phyloP scores from a whole-genome alignment of 306 rosid species.

The Citrullus colocynthis region DNA sequence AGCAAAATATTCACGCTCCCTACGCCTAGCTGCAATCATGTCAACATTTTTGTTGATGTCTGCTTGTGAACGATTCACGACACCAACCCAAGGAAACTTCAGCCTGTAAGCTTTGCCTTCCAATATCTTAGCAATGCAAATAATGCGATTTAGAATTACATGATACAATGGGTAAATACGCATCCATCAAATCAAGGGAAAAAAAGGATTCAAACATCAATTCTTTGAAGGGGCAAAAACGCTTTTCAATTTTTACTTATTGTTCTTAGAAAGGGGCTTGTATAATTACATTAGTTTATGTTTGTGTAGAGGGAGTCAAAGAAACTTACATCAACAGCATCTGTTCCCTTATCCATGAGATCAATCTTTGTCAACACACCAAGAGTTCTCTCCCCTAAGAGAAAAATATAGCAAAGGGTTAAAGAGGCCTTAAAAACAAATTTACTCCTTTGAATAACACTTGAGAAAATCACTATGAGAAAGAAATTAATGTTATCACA shows the following conservation, averaged over 20 bases:
- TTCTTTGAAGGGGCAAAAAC: not conserved
- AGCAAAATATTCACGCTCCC: slow-evolving; percentile 73
- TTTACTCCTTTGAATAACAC: not conserved
- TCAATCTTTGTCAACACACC: slow-evolving; percentile 97
- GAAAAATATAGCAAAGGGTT: not conserved
- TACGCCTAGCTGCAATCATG: slow-evolving; percentile 95
- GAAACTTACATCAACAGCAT: slow-evolving; percentile 81
- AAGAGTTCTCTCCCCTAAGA: slow-evolving; percentile 82
- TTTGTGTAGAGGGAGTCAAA: not conserved
- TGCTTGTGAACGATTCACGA: slow-evolving; percentile 80
- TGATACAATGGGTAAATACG: not conserved
- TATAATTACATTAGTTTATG: not conserved
- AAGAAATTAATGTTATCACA: not conserved
- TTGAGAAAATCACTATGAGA: not conserved
- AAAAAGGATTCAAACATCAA: not conserved
- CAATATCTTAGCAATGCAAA: slow-evolving; percentile 44
- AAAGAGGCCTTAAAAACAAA: not conserved
- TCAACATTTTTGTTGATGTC: slow-evolving; percentile 92
- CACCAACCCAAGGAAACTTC: slow-evolving; percentile 90
- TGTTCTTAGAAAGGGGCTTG: not conserved
- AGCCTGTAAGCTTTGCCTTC: slow-evolving; percentile 72
- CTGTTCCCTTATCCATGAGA: slow-evolving; percentile 98
- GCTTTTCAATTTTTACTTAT: too few species aligned
- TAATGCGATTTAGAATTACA: slow-evolving; percentile 8
- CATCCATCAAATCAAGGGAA: not conserved